phyloP scores from a whole-genome alignment of 139 green algal genomes.

The Chlamydomonas asymmetrica region DNA sequence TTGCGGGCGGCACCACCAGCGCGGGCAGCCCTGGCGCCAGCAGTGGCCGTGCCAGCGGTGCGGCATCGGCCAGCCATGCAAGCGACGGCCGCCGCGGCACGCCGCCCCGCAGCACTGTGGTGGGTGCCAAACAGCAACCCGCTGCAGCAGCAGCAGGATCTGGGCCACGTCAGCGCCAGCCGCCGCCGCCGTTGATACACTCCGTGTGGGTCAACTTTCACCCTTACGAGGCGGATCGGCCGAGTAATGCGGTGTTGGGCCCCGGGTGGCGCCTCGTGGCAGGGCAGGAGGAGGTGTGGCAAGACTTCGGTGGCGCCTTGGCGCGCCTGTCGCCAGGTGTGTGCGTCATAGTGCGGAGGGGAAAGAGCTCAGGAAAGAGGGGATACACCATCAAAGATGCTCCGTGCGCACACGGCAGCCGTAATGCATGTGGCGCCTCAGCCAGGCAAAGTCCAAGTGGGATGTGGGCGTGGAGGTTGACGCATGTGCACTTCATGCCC shows the following conservation, averaged over 20 bases:
- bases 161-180: neutral
- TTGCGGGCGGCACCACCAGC: too few species aligned
- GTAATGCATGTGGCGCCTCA: neutral
- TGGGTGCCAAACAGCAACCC: neutral
- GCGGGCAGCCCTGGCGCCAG: neutral
- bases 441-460: too few species aligned
- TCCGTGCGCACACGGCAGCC: neutral
- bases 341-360: too few species aligned
- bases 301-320: slow-evolving; percentile 60
- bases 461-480: too few species aligned
- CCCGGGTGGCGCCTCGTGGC: slow-evolving; percentile 34
- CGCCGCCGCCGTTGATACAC: slow-evolving; percentile 54
- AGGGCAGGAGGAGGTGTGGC: slow-evolving; percentile 43
- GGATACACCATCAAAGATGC: too few species aligned
- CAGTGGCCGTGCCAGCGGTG: neutral
- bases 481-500: too few species aligned
- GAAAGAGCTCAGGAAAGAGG: too few species aligned
- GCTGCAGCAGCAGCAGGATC: neutral
- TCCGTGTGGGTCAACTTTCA: slow-evolving; percentile 78
- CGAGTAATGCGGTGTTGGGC: slow-evolving; percentile 59
- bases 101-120: neutral
- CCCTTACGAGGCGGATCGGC: slow-evolving; percentile 23
- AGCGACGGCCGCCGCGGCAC: neutral
- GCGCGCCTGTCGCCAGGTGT: slow-evolving; percentile 61
- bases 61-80: neutral